Percentiles rank a stretch among this genome's conserved stretches.
phyloP scores from a whole-genome alignment of 2,329 filamentous ascomycete genomes.

The Elsinoe fawcettii region DNA sequence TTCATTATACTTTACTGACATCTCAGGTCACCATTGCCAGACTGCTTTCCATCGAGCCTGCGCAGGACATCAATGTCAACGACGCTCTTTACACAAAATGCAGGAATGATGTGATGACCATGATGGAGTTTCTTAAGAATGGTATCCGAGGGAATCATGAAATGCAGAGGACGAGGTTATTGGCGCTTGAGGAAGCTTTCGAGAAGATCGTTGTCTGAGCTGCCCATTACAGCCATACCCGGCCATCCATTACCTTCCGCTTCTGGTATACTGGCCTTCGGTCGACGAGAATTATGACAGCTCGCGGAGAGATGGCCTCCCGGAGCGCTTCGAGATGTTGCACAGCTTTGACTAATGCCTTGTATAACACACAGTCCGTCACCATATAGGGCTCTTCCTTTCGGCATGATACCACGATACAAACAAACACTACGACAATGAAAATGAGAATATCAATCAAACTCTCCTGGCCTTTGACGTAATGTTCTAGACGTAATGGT shows the following conservation, averaged over 20 bases:
- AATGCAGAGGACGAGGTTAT: constrained; percentile 42
- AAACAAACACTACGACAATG: neutral
- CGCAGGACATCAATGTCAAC: constrained; percentile 20
- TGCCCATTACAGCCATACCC: neutral
- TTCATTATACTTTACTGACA: constrained; percentile 20
- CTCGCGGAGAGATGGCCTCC: neutral
- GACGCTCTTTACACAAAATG: constrained; percentile 31
- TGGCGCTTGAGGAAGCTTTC: constrained; percentile 39
- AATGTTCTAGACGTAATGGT: neutral
- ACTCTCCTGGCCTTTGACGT: neutral
- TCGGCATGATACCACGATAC: neutral
- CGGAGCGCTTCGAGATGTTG: neutral
- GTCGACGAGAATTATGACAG: neutral
- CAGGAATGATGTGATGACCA: constrained; percentile 37
- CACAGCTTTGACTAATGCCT: neutral
- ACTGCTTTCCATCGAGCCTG: constrained; percentile 17
- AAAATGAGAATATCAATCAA: neutral
- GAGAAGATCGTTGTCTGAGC: constrained; percentile 26
- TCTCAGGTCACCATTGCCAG: constrained; percentile 19
- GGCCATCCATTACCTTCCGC: neutral
- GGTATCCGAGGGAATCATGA: constrained; percentile 36
- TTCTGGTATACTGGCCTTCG: too few relatives aligned
- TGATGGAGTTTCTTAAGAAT: constrained; percentile 40
- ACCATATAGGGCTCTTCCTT: neutral
- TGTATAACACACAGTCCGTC: neutral